Base-by-base conservation (phyloP, 2,329 filamentous ascomycete species). In the Pseudohalonectria lignicola region DNA sequence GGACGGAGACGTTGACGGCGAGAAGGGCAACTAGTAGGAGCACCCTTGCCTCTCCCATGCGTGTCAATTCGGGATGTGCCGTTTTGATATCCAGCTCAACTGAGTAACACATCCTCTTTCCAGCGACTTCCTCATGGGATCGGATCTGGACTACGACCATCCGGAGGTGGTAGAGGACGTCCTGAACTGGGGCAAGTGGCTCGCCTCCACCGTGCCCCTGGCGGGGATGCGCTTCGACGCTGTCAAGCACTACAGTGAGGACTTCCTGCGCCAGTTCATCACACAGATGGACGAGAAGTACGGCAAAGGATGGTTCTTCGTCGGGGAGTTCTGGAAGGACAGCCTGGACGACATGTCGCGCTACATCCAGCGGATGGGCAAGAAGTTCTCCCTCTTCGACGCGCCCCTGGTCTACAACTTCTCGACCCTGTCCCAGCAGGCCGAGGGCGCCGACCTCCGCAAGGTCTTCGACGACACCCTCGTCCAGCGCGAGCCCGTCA, bases 71-170 rank as follows among this genome's bases (percentile, higher is more conserved):
- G n/a, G n/a, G n/a, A n/a, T n/a, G n/a, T n/a, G n/a, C n/a, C n/a
- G n/a, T n/a, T n/a, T n/a, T n/a, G n/a, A n/a, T 26, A 26, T 26
- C 23, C 23, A 7, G 12, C 12, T 26, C 12, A 26, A 8, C 23
- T 12, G 12, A 26, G 8, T 8, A 26, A 26, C 23, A 26, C 12
- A 8, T 26, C 23, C 23, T 31, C 12, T 64, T 79, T 55, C 1
- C 63, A 80, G 52, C 31, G 75, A 79, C 53, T 84, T 77, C 50
- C 66, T 85, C 13, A 83, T 86, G 76, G 84, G 82, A 47, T 74
- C 76, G 5, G 76, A 86, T 53, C 54, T 86, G 29, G 79, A 85
- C 54, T 80, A 81, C 52, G 56, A 61, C 3, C 69, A 82, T 41
- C 64, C 66, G 0, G 79, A 82, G 46, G 80, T 85, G 9, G 63